Evolutionary conservation across 306 rosid genomes (phyloP), one percentile per base, ranked within the genome.

Genomic region (Inga oerstediana): DNA sequence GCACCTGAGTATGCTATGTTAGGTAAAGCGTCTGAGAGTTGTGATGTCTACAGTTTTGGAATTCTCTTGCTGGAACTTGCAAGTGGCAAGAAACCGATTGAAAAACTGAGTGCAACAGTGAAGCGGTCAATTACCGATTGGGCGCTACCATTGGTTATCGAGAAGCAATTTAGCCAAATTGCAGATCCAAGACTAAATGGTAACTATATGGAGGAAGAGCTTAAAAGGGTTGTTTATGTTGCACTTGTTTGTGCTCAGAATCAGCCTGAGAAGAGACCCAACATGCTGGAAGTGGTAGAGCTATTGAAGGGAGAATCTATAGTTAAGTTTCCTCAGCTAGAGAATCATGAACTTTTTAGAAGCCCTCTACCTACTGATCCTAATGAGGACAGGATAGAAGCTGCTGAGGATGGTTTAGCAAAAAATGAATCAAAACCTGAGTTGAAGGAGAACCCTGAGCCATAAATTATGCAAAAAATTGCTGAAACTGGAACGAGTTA

Each of bases 1-100:
- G 97, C 97, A 30, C 98, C 97, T 5, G 97, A 94, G 85, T 94
- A 94, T 75, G 95, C 93, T 2, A 92, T 92, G 97, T 80, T 92
- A 75, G 98, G 98, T 46, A 89, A 92, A 86, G 95, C 97, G 58
- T 88, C 90, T 0, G 95, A 89, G 84, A 87, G 94, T 83, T 94
- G 95, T 74, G 97, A 94, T 81, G 97, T 94, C 67, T 94, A 88
- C 86, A 89, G 97, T 86, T 94, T 89, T 44, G 98, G 98, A 61
- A 91, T 94, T 87, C 98, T 94, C 64, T 85, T 94, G 81, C 89
- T 94, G 27, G 98, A 94, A 84, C 92, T 94, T 11, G 92, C 89
- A 3, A 87, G 88, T 48, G 95, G 98, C 75, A 87, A 34, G 84
- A 91, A 88, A 80, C 98, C 98, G 20, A 81, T 89, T 3, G 89